phyloP scores from a whole-genome alignment of 2,329 filamentous ascomycete genomes.

The Plenodomus lindquistii region DNA sequence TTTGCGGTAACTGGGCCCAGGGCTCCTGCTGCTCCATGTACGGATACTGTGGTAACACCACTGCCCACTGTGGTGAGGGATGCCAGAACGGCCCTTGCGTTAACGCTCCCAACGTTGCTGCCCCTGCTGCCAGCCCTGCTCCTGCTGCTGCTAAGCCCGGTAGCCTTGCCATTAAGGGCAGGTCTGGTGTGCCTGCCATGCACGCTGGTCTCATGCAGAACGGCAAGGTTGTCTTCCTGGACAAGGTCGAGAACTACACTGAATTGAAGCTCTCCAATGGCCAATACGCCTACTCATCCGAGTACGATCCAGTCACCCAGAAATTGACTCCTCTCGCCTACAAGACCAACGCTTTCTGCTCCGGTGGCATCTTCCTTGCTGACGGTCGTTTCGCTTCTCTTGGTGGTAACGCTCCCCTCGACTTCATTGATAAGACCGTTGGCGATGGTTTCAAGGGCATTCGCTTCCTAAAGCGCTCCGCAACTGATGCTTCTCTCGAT shows the following conservation, averaged over 20 bases:
- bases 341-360: conserved; percentile 65
- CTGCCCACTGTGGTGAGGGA: conserved; percentile 59
- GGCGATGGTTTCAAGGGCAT: conserved; percentile 62
- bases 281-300: conserved; percentile 62
- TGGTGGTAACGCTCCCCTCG: conserved; percentile 62
- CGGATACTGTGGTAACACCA: conserved; percentile 57
- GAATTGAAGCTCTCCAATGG: conserved; percentile 58
- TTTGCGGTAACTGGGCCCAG: conserved; percentile 58
- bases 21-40: conserved; percentile 62
- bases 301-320: conserved; percentile 60
- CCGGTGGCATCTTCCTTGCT: conserved; percentile 61
- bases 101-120: conserved; percentile 44
- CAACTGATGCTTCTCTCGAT: conserved; percentile 50
- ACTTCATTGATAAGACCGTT: conserved; percentile 61
- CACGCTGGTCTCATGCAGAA: conserved; percentile 64
- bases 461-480: conserved; percentile 57
- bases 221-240: conserved; percentile 62
- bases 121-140: conserved; percentile 51
- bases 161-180: conserved; percentile 55
- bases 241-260: conserved; percentile 67
- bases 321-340: conserved; percentile 53
- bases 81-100: conserved; percentile 59
- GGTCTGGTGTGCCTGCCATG: conserved; percentile 66
- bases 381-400: conserved; percentile 60
- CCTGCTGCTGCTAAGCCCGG: conserved; percentile 52